Conservation (phyloP, 768 basidiomycete genomes). For the Pulveroboletus sp. region DNA sequence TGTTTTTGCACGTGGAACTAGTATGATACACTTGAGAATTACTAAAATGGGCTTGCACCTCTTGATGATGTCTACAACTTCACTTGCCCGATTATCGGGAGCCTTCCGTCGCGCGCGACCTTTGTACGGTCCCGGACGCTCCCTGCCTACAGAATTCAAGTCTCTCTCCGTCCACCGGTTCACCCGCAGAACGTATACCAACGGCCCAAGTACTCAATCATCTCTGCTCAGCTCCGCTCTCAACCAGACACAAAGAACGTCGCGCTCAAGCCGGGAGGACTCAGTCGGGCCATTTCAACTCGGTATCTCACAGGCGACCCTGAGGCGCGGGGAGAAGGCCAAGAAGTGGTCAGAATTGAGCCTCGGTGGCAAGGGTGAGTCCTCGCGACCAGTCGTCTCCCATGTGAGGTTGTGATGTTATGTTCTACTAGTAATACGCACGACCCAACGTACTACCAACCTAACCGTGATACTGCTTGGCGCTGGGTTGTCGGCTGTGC, state of each 20-base stretch:
- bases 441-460: constrained; percentile 50
- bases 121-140: not conserved
- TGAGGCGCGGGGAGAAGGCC: constrained; percentile 49
- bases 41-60: constrained; percentile 6
- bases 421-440: constrained; percentile 19
- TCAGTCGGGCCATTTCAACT: constrained; percentile 76
- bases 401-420: not conserved
- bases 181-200: constrained; percentile 41
- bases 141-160: not conserved
- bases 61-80: constrained; percentile 11
- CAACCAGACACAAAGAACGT: constrained; percentile 48
- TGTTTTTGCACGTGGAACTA: too few relatives aligned
- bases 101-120: constrained; percentile 2
- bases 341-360: constrained; percentile 81
- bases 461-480: constrained; percentile 61
- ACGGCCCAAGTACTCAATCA: constrained; percentile 43
- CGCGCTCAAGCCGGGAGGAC: constrained; percentile 44
- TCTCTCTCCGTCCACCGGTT: not conserved
- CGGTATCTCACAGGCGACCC: constrained; percentile 56
- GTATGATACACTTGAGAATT: constrained; percentile 4
- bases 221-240: constrained; percentile 61
- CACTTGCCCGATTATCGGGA: constrained; percentile 9
- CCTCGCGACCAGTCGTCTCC: not conserved
- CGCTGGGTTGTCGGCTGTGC: constrained; percentile 73
- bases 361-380: constrained; percentile 68